These are phyloP conservation scores for Irpex sp. DNA, from an alignment of 1,284 basidiomycete genomes.

Conservation along the genomic window DNA sequence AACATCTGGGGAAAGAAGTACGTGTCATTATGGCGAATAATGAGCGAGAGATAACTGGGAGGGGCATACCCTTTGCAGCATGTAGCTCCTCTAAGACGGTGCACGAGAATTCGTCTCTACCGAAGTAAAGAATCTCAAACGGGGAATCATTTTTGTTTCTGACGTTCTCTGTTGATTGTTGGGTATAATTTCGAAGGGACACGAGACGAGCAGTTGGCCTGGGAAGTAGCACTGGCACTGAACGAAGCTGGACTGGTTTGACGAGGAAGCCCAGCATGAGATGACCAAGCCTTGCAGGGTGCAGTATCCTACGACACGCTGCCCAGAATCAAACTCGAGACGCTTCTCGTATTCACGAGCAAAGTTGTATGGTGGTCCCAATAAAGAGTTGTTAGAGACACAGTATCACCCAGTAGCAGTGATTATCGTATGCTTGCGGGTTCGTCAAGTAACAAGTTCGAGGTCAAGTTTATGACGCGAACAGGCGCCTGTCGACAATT, in stretches of 20 bases:
- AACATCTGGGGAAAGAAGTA: constrained; percentile 42
- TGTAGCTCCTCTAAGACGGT: constrained; percentile 51
- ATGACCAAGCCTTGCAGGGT: too few relatives aligned
- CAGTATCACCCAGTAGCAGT: too few relatives aligned
- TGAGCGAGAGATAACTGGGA: not conserved
- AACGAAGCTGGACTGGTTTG: not conserved
- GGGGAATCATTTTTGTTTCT: not conserved
- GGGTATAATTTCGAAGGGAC: not conserved
- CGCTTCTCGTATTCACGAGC: too few relatives aligned
- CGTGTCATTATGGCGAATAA: not conserved
- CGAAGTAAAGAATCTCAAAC: constrained; percentile 64
- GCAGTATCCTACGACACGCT: too few relatives aligned
- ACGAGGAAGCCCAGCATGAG: too few relatives aligned
- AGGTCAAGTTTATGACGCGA: not conserved
- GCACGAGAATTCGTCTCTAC: constrained; percentile 74
- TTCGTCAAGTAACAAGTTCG: not conserved
- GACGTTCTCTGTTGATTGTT: not conserved
- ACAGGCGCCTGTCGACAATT: not conserved
- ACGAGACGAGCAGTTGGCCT: not conserved
- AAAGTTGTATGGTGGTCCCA: too few relatives aligned
- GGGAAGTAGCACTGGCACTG: not conserved
- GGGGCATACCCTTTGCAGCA: constrained; percentile 39
- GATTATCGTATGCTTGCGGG: too few relatives aligned
- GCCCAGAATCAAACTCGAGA: too few relatives aligned
- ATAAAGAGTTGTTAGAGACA: too few relatives aligned